A percentile compares a stretch with the other conserved stretches of the same genome.
Evolutionary conservation across 2,329 filamentous ascomycete species (phyloP).

Genomic region (Neofusicoccum ribis): DNA sequence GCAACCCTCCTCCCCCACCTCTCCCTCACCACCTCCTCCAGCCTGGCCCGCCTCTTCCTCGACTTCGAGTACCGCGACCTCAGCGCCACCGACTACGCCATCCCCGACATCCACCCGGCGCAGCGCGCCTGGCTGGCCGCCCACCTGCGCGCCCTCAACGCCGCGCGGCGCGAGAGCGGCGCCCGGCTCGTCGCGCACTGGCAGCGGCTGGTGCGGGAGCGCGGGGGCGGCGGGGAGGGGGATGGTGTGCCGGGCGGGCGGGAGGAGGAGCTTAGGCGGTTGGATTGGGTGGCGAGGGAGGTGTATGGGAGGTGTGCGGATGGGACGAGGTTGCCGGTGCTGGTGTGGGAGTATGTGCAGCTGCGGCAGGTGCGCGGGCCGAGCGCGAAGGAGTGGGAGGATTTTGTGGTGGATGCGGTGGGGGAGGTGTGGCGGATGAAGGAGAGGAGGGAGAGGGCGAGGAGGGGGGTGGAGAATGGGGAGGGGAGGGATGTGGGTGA

Average conservation of each 20-base stretch:
- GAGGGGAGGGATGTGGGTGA: background rate
- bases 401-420: background rate
- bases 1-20: background rate
- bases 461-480: background rate
- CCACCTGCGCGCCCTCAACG: background rate
- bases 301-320: background rate
- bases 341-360: background rate
- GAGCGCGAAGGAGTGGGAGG: slow-evolving; percentile 1
- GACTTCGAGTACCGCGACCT: slow-evolving; percentile 15
- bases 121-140: background rate
- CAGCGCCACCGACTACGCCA: background rate
- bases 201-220: background rate
- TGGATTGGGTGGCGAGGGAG: background rate
- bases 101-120: background rate
- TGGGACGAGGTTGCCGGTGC: background rate
- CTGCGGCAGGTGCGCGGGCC: background rate
- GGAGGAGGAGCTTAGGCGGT: background rate
- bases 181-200: background rate
- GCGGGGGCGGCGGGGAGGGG: background rate
- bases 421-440: background rate
- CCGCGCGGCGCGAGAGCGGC: background rate
- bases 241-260: background rate
- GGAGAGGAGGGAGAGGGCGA: background rate
- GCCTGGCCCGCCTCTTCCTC: background rate
- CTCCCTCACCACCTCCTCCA: background rate